Evolutionary conservation across 345 rosid genomes (phyloP), one percentile per base, ranked within the genome.

Genomic region (Limnanthes douglasii): DNA sequence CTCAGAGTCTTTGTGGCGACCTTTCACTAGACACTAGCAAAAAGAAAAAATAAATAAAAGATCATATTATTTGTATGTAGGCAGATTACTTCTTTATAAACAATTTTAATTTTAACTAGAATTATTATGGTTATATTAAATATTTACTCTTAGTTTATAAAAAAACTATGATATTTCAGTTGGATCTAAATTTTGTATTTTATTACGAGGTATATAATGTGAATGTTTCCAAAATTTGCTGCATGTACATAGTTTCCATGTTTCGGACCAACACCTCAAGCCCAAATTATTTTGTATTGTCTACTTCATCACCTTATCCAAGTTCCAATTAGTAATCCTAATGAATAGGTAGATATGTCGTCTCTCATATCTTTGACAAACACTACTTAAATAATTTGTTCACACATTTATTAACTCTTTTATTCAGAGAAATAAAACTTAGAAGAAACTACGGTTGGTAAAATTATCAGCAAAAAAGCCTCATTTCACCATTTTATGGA

Each of bases 201-300:
- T 95, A 90, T 44, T 82, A 86, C 25, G 98, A 90, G 71, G 86
- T 84, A 17, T 90, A 84, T 53, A 29, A 48, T 90, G 39, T 94
- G 98, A 21, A 94, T 90, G 59, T 70, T 90, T 60, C 98, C 98
- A 53, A 90, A 80, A 18, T 84, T 84, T 75, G 70, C 94, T 9
- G 92, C 95, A 31, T 70, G 88, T 54, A 77, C 98, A 16, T 95
- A 90, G 56, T 90, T 90, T 53, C 94, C 98, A 0, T 80, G 96
- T 65, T 90, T 90, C 61, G 94, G 84, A 60, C 96, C 96, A 37
- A 66, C 93, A 64, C 96, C 98, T 45, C 98, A 90, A 61, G 92
- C 94, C 26, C 98, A 90, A 64, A 84, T 94, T 36, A 77, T 90
- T 66, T 49, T 90, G 53, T 96, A 90, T 65, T 90, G 98, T 63